A percentile compares a stretch with the other conserved stretches of the same genome.
Conservation (phyloP, 1,284 basidiomycete species). For the Heimioporus punctisporus region DNA sequence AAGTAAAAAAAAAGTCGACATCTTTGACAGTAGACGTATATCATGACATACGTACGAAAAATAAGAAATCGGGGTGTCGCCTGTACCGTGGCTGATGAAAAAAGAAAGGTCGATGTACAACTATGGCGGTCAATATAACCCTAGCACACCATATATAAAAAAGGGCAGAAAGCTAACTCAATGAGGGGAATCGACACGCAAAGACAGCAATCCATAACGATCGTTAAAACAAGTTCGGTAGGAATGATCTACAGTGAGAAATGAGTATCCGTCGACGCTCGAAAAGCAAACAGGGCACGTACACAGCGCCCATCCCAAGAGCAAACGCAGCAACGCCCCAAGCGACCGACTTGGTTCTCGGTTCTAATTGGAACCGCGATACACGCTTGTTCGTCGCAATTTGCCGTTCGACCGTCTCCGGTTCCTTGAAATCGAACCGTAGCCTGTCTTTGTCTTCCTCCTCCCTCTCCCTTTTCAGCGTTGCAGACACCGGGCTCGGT, state of each 20-base stretch:
- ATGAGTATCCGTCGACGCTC: slow-evolving; percentile 2
- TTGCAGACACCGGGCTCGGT: slow-evolving; percentile 13
- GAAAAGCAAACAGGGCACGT: slow-evolving; percentile 27
- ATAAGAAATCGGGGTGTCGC: slow-evolving; percentile 19
- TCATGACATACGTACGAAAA: not conserved
- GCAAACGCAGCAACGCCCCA: slow-evolving; percentile 81
- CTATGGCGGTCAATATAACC: slow-evolving; percentile 19
- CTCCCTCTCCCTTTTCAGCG: slow-evolving; percentile 53
- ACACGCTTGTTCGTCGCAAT: slow-evolving; percentile 70
- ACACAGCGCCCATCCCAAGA: slow-evolving; percentile 73
- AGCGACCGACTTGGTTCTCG: slow-evolving; percentile 66
- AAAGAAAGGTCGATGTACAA: slow-evolving; percentile 19
- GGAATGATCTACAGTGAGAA: slow-evolving; percentile 26
- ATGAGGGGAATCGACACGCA: slow-evolving; percentile 6
- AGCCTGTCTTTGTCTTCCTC: slow-evolving; percentile 34
- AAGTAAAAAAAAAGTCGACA: not conserved
- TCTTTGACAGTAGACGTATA: too few relatives aligned
- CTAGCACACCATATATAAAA: slow-evolving; percentile 10
- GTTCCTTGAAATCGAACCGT: slow-evolving; percentile 66
- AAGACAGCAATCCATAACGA: slow-evolving; percentile 8
- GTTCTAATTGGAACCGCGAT: slow-evolving; percentile 49
- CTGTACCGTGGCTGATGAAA: slow-evolving; percentile 1
- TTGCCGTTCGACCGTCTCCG: slow-evolving; percentile 55
- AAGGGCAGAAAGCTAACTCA: not conserved
- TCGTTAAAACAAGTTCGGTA: slow-evolving; percentile 47